Conservation (phyloP, 1,284 basidiomycete species). For the Ganoderma multipileum region DNA sequence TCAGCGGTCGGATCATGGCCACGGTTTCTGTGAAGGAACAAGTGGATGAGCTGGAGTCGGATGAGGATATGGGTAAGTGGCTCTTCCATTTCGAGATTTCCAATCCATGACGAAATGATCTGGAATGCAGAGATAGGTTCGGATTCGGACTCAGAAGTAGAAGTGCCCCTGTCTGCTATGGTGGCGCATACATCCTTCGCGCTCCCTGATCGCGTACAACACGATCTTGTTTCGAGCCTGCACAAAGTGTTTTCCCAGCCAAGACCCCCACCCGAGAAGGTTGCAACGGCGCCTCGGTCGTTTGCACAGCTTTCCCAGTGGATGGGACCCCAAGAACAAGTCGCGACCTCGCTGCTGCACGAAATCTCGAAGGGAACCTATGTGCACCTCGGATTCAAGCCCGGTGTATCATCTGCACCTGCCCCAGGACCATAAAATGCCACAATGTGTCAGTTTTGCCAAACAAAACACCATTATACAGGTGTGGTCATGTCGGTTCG, state of each 20-base stretch:
- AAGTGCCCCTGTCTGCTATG: not conserved
- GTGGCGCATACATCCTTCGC: not conserved
- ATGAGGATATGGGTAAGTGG: conserved; percentile 18
- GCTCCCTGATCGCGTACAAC: not conserved
- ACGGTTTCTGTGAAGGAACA: conserved; percentile 6
- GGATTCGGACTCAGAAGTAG: not conserved
- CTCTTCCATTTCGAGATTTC: not conserved
- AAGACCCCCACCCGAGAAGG: not conserved
- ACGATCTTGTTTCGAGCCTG: conserved; percentile 13
- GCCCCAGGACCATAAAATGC: not conserved
- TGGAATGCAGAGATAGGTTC: not conserved
- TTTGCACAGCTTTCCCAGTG: conserved; percentile 17
- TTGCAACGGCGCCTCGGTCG: conserved; percentile 9
- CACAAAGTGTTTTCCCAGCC: conserved; percentile 4
- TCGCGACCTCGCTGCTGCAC: not conserved
- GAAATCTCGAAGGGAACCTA: conserved; percentile 3
- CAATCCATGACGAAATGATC: not conserved
- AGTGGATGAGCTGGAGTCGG: conserved; percentile 17
- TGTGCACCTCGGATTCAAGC: conserved; percentile 4
- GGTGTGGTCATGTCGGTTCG: conserved; percentile 10
- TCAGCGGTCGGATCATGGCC: not conserved
- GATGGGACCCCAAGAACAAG: conserved; percentile 13
- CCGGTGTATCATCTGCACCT: not conserved
- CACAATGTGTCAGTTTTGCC: not conserved
- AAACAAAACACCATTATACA: not conserved